Base-by-base conservation (phyloP, 495 filamentous ascomycete genomes). In the Penicillium flavigenum region DNA sequence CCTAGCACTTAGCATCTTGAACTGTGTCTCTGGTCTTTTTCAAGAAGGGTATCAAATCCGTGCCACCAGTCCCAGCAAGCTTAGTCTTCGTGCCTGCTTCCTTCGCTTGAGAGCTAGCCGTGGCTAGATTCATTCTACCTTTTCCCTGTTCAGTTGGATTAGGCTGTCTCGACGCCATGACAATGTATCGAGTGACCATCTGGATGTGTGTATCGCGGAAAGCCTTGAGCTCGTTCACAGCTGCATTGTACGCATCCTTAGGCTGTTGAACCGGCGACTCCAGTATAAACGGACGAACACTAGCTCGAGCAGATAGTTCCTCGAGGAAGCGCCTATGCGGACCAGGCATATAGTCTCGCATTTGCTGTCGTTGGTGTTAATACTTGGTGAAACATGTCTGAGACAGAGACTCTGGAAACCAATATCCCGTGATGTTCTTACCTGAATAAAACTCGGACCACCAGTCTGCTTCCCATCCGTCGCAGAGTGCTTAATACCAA, bases 261-360 rank as follows among this genome's bases (percentile, higher is more conserved):
- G 78, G 66, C n/a, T 77, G 77, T 59, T 91, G 79, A 48, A 76
- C 72, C 6, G 68, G 71, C 56, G 86, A 78, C 8, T 71, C 69
- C 58, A 88, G 81, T 19, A 94, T 89, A 64, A 86, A 98, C 4
- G 84, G 78, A 11, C 90, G 90, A 58, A 98, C 86, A 64, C 96
- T 97, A 41, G 91, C 84, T 4, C 91, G 85, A 2, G 68, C 73
- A 17, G 82, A 78, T 16, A 97, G 83, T 45, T 88, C 83, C 56
- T 89, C 79, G 0, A 98, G 79, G 74, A 98, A 98, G 36, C 86
- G 85, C 2, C 89, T 86, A 61, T 98, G 94, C 0, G 91, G 85
- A 0, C 90, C 93, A 10, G 94, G 94, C 94, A 98, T 98, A 73
- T 98, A 98, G 26, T 81, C 82, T 36, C 94, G 87, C 94, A 98